Conservation (phyloP, 2,329 filamentous ascomycete genomes). For the Pyrenochaeta sp. region DNA sequence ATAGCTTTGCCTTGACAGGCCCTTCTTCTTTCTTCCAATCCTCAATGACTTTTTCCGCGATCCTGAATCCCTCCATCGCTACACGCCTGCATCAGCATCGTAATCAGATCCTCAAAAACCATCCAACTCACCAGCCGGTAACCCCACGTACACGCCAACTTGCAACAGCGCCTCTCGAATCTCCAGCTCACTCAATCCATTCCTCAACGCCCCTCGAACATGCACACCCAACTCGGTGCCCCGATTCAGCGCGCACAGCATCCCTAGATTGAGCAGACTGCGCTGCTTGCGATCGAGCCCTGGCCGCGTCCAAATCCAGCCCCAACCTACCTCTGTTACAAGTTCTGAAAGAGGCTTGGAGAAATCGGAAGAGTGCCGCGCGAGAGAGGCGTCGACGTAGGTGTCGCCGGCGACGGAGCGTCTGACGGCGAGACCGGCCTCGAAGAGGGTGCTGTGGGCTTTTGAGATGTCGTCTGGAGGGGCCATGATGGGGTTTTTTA, state of each 20-base stretch:
- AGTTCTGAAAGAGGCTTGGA: conserved; percentile 64
- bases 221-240: conserved; percentile 64
- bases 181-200: conserved; percentile 66
- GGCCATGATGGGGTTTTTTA: too few species aligned
- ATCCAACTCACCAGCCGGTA: conserved; percentile 51
- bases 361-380: conserved; percentile 61
- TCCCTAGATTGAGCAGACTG: conserved; percentile 67
- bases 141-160: conserved; percentile 49
- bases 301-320: conserved; percentile 65
- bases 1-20: conserved; percentile 18
- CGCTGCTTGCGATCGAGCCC: conserved; percentile 50
- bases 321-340: conserved; percentile 68
- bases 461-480: too few species aligned
- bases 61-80: conserved; percentile 56
- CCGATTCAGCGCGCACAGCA: conserved; percentile 66
- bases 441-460: conserved; percentile 22
- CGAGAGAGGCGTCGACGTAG: conserved; percentile 63
- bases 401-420: conserved; percentile 55
- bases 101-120: not conserved
- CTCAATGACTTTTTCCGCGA: conserved; percentile 53
- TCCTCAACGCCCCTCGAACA: conserved; percentile 65
- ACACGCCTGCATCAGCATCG: not conserved
- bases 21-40: conserved; percentile 52
- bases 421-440: conserved; percentile 20
- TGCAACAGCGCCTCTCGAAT: conserved; percentile 61